Conservation (phyloP, 805 yeast genomes). For the Spathaspora sp. region DNA sequence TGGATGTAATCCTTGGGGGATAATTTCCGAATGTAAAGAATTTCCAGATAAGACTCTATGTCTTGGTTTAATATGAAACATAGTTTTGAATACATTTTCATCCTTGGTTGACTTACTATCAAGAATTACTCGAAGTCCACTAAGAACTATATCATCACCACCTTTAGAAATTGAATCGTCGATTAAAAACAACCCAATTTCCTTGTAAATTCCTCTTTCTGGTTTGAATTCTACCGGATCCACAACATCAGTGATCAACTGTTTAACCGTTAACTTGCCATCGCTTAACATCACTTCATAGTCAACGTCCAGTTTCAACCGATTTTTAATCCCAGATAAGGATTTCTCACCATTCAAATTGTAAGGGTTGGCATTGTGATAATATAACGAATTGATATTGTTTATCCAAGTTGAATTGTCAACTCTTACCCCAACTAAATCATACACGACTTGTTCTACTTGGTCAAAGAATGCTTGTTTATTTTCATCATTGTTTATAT, state of each 20-base stretch:
- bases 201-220: constrained; percentile 16
- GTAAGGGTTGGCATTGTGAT: constrained; percentile 11
- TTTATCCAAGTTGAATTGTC: constrained; percentile 20
- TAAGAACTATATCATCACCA: constrained; percentile 30
- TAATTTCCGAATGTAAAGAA: constrained; percentile 1
- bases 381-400: constrained; percentile 26
- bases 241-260: not conserved
- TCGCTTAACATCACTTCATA: constrained; percentile 3
- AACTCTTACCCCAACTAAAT: constrained; percentile 17
- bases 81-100: constrained; percentile 26
- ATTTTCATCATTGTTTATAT: constrained; percentile 9
- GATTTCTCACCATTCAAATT: constrained; percentile 4
- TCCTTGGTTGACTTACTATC: constrained; percentile 13
- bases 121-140: constrained; percentile 32
- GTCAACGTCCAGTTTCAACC: not conserved
- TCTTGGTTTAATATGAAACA: constrained; percentile 41
- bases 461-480: constrained; percentile 20
- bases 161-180: constrained; percentile 21
- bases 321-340: not conserved
- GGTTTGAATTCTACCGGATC: not conserved
- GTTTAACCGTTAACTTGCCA: constrained; percentile 1
- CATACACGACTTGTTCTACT: constrained; percentile 9
- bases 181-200: constrained; percentile 34
- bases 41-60: constrained; percentile 17
- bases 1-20: constrained; percentile 36